phyloP scores from a whole-genome alignment of 768 basidiomycete species.

The Tulasnella sp. region DNA sequence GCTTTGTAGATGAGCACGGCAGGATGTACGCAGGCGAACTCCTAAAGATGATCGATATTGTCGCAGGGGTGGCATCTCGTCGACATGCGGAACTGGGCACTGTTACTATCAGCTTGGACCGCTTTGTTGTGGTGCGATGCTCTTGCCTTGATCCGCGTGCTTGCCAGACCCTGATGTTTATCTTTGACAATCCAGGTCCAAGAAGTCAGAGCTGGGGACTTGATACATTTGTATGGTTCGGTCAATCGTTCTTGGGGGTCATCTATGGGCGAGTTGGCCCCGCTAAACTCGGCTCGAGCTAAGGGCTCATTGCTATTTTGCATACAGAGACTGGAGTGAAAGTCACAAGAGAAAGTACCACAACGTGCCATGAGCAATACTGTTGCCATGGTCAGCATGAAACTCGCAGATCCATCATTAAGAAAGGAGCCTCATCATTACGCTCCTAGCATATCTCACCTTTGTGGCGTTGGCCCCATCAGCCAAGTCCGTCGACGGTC shows the following conservation, averaged over 20 bases:
- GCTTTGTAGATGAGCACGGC: conserved; percentile 4
- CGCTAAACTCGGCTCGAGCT: background rate
- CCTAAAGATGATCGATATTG: conserved; percentile 13
- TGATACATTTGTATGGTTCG: conserved; percentile 3
- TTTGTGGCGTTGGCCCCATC: conserved; percentile 11
- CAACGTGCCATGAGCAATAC: conserved; percentile 2
- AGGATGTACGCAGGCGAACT: conserved; percentile 12
- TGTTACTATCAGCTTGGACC: conserved; percentile 14
- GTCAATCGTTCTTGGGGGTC: conserved; percentile 11
- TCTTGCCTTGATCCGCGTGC: too few species aligned
- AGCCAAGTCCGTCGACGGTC: background rate
- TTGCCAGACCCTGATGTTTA: too few species aligned
- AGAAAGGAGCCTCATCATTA: background rate
- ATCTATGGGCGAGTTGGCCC: conserved; percentile 5
- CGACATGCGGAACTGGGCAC: conserved; percentile 3
- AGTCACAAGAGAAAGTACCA: conserved; percentile 8
- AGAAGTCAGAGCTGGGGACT: conserved; percentile 10
- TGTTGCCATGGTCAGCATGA: conserved; percentile 11
- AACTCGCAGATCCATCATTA: background rate
- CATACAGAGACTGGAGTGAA: conserved; percentile 10
- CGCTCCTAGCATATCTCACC: conserved; percentile 8
- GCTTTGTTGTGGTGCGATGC: background rate
- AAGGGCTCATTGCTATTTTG: background rate
- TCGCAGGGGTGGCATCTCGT: conserved; percentile 11
- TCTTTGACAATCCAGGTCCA: background rate